Evolutionary conservation across 306 rosid species (phyloP).

Genomic region (Castanea mollissima): DNA sequence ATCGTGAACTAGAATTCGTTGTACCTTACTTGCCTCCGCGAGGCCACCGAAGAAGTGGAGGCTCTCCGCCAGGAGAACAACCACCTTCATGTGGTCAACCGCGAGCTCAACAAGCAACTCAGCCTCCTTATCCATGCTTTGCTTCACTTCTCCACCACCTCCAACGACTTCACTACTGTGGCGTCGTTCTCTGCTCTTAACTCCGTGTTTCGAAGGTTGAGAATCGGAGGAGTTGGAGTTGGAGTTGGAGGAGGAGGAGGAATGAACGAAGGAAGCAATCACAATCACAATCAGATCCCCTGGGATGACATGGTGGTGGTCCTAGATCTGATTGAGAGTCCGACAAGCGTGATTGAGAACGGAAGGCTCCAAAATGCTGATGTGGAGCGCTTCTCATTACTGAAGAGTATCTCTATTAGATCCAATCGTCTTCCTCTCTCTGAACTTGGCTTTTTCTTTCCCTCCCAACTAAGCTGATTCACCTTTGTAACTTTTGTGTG

Average conservation of each 20-base stretch:
- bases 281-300: not conserved
- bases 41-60: conserved; percentile 60
- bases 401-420: conserved; percentile 90
- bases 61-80: conserved; percentile 68
- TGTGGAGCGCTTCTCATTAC: conserved; percentile 64
- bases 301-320: conserved; percentile 42
- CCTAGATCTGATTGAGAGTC: conserved; percentile 33
- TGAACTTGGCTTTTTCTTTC: too few species aligned
- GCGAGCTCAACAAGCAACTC: conserved; percentile 68
- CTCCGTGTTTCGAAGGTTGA: conserved; percentile 11
- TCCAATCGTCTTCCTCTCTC: conserved; percentile 27
- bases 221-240: not conserved
- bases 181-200: conserved; percentile 21
- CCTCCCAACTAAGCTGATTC: too few species aligned
- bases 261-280: not conserved
- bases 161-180: not conserved
- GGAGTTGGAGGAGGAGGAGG: too few species aligned
- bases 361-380: conserved; percentile 42
- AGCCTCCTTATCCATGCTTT: conserved; percentile 60
- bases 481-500: too few species aligned
- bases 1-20: conserved; percentile 81
- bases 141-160: conserved; percentile 4
- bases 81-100: conserved; percentile 60
- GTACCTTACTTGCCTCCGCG: conserved; percentile 69
- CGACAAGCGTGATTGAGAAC: conserved; percentile 57